Evolutionary conservation across 495 filamentous ascomycete species (phyloP).

Genomic region (Darksidea phi): DNA sequence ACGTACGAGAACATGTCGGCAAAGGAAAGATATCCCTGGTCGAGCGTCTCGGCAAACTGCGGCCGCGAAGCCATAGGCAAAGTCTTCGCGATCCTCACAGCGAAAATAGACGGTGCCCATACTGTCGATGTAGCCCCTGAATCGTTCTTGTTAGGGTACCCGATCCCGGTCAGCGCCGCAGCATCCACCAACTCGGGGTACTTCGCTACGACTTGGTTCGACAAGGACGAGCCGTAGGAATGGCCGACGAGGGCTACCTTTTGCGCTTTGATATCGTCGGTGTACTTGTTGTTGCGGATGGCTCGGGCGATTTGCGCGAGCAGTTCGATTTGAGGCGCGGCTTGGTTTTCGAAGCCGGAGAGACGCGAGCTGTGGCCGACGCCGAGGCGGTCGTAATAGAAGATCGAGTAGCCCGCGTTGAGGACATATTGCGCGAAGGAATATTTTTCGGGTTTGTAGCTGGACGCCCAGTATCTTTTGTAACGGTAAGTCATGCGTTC

Average conservation of each 20-base stretch:
- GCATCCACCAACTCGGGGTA: conserved; percentile 23
- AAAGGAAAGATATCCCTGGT: conserved; percentile 30
- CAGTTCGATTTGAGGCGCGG: conserved; percentile 11
- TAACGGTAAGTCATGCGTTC: background rate
- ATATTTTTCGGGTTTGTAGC: conserved; percentile 24
- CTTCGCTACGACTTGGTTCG: conserved; percentile 12
- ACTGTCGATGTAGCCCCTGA: background rate
- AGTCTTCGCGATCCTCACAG: conserved; percentile 19
- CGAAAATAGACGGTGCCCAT: conserved; percentile 11
- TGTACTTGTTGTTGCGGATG: conserved; percentile 22
- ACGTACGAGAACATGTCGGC: conserved; percentile 30
- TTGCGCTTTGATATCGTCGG: conserved; percentile 14
- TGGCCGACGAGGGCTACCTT: conserved; percentile 34
- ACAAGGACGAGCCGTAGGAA: conserved; percentile 27
- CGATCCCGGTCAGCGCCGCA: conserved; percentile 6
- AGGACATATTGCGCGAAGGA: conserved; percentile 30
- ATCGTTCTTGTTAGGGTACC: conserved; percentile 2
- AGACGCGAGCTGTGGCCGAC: conserved; percentile 12
- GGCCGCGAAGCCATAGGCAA: no score
- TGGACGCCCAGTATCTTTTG: conserved; percentile 33
- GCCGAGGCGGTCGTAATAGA: conserved; percentile 37
- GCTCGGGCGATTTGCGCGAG: conserved; percentile 8
- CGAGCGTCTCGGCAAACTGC: conserved; percentile 8
- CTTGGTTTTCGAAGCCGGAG: conserved; percentile 30
- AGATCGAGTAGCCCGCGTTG: conserved; percentile 33